Evolutionary conservation across 345 rosid species (phyloP), one percentile per base, ranked within the genome.

Genomic region (Rhodamnia argentea): DNA sequence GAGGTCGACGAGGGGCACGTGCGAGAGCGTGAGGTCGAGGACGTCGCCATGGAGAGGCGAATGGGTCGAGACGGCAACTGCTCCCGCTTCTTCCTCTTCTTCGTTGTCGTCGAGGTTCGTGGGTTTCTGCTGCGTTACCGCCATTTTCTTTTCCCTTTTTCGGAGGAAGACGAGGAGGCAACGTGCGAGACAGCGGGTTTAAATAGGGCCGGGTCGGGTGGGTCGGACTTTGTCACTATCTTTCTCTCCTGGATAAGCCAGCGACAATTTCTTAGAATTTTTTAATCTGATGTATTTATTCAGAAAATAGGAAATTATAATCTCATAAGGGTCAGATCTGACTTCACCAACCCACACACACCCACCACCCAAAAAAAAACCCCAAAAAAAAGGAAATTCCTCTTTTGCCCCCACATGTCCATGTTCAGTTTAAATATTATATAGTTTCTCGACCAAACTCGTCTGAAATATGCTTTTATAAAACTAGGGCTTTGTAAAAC

Each of bases 1-100:
- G 82, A 96, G 97, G 87, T 95, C 92, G 83, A 93, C 86, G 51
- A 95, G 94, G 8, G 98, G 96, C 51, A 95, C 88, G 78, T 59
- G 89, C 3, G 93, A 90, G 90, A 95, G 62, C 83, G 95, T 85
- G 13, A 92, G 76, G 47, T 90, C 92, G 22, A 95, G 90, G 44
- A 93, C 47, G 85, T 96, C 99, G 18, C 93, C 97, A 29, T 87
- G 86, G 57, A 87, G 62, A 7, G 88, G 88, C 5, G 56, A 22
- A 7, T 22, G 55, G 7, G 88, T 62, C 58, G 47, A 13, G 55
- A 6, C 42, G 44, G 60, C 27, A 47, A 5, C 55, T 23, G 16
- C 56, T 37, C 64, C 86, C 37, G 40, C 55, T 12, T 1, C 56
- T 64, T 12, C 86, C 52, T 54, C 56, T 20, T 18, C 32, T 12